phyloP scores from a whole-genome alignment of 768 basidiomycete genomes.

The Austroboletus festivus region DNA sequence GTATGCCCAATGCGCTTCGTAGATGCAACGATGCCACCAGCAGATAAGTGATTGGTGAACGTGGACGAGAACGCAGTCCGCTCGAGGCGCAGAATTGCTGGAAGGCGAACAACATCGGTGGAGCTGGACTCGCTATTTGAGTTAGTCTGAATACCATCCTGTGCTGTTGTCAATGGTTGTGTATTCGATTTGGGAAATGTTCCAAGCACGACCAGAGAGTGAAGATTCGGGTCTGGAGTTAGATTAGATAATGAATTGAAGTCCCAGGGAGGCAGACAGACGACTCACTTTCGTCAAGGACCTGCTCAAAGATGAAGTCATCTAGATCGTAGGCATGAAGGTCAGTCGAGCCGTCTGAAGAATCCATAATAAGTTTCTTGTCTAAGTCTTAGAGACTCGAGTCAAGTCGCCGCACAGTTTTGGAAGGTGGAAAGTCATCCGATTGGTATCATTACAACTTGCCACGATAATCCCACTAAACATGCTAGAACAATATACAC shows the following conservation, averaged over 20 bases:
- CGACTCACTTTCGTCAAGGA: conserved; percentile 53
- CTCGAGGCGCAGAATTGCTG: conserved; percentile 74
- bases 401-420: too few species aligned
- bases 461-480: too few species aligned
- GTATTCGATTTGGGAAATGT: conserved; percentile 40
- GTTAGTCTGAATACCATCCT: not conserved
- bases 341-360: not conserved
- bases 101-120: conserved; percentile 28
- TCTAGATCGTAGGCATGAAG: conserved; percentile 32
- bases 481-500: too few species aligned
- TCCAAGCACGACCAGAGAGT: conserved; percentile 67
- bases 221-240: conserved; percentile 52
- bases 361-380: too few species aligned
- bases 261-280: not conserved
- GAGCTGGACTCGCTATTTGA: not conserved
- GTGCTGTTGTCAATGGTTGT: not conserved
- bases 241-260: too few species aligned
- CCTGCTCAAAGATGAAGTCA: conserved; percentile 45
- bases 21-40: conserved; percentile 34
- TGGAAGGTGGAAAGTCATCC: too few species aligned
- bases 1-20: conserved; percentile 54
- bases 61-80: conserved; percentile 63
- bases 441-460: too few species aligned
- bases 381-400: too few species aligned
- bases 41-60: conserved; percentile 37